These are phyloP conservation scores for Chlamydomonas sphaeroides DNA, from an alignment of 139 green algal species.

Conservation along the genomic window DNA sequence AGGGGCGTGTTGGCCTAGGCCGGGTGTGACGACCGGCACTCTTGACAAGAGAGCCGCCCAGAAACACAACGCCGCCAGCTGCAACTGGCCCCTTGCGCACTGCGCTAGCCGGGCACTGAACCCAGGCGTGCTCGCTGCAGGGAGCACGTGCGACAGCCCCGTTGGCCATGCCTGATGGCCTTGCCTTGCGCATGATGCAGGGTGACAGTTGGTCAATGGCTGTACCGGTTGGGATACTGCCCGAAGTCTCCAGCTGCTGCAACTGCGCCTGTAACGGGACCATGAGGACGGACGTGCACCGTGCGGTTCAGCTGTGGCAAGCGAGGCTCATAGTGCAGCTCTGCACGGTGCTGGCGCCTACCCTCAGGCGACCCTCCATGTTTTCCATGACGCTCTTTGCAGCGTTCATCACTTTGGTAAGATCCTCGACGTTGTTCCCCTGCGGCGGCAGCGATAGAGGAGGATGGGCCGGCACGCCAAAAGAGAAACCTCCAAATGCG, in stretches of 20 bases:
- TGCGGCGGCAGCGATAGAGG: not conserved
- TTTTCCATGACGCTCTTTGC: not conserved
- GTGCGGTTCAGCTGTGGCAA: not conserved
- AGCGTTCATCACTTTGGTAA: not conserved
- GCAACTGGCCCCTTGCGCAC: no score
- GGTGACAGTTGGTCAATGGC: constrained; percentile 7
- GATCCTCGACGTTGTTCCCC: constrained; percentile 5
- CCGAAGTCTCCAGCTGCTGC: not conserved
- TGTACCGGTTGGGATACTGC: not conserved
- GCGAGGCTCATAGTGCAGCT: no score
- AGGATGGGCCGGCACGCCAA: not conserved
- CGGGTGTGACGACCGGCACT: not conserved
- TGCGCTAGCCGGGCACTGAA: no score
- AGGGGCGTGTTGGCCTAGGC: no score
- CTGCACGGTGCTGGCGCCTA: not conserved
- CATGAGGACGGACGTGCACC: no score
- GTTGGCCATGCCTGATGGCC: no score
- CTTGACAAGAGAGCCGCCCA: not conserved
- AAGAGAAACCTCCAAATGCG: not conserved
- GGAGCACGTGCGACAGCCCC: no score
- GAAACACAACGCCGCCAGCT: not conserved
- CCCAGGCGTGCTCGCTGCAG: no score
- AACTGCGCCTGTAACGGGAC: not conserved
- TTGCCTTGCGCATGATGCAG: constrained; percentile 30
- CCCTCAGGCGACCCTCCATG: constrained; percentile 29